These are phyloP conservation scores for Clavispora phyllophila DNA, from an alignment of 805 yeast genomes.

Conservation along the genomic window DNA sequence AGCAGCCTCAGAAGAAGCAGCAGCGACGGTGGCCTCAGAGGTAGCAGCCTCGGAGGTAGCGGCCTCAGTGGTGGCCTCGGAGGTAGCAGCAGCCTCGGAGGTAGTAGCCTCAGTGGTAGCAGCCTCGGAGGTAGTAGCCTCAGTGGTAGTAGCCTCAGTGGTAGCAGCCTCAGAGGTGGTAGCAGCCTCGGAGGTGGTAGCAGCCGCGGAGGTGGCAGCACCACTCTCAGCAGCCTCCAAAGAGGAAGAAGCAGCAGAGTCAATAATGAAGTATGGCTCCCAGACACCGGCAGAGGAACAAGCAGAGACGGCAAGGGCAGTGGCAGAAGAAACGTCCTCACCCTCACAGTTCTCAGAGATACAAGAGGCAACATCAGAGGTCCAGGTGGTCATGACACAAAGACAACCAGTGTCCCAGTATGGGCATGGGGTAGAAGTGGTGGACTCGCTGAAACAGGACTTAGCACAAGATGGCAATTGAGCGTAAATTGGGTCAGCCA, in stretches of 20 bases:
- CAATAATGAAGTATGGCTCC: constrained; percentile 30
- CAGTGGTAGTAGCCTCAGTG: constrained; percentile 3
- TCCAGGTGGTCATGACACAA: constrained; percentile 37
- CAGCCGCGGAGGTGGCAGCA: constrained; percentile 12
- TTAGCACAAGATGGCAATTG: constrained; percentile 35
- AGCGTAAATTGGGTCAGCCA: constrained; percentile 33
- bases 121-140: constrained; percentile 2
- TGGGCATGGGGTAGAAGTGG: constrained; percentile 38
- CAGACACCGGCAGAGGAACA: constrained; percentile 33
- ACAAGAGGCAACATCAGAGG: constrained; percentile 32
- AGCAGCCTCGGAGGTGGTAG: constrained; percentile 6
- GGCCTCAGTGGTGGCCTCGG: constrained; percentile 4
- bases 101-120: not conserved
- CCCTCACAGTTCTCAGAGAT: constrained; percentile 23
- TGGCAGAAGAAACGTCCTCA: constrained; percentile 24
- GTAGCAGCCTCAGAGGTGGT: constrained; percentile 4
- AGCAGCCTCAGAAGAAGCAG: constrained; percentile 4
- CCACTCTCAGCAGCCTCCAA: constrained; percentile 23
- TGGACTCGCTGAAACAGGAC: constrained; percentile 26
- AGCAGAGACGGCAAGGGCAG: constrained; percentile 26
- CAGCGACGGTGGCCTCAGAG: constrained; percentile 3
- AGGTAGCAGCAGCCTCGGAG: constrained; percentile 1
- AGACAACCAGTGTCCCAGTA: constrained; percentile 45
- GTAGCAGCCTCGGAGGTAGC: constrained; percentile 4
- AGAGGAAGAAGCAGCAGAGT: constrained; percentile 19